A percentile compares a stretch with the other conserved stretches of the same genome.
Conservation (phyloP, 2,329 filamentous ascomycete species). For the Botrytis hyacinthi region DNA sequence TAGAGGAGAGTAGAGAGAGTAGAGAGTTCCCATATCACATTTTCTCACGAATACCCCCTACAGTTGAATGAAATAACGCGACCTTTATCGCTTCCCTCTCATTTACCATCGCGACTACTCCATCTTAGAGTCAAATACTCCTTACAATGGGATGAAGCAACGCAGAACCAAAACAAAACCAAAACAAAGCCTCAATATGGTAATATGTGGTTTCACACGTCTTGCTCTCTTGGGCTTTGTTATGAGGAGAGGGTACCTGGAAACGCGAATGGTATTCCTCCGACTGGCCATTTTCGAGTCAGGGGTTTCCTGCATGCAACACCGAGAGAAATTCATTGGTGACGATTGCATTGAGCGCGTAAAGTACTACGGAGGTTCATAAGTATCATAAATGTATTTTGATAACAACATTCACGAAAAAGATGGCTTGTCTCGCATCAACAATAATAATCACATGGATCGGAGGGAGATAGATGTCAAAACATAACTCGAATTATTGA, state of each 20-base stretch:
- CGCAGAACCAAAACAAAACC: slow-evolving; percentile 37
- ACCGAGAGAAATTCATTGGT: slow-evolving; percentile 25
- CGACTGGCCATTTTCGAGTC: slow-evolving; percentile 27
- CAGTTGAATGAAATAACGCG: slow-evolving; percentile 24
- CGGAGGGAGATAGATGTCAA: background rate
- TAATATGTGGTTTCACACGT: slow-evolving; percentile 29
- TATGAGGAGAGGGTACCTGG: slow-evolving; percentile 29
- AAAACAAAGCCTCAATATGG: slow-evolving; percentile 36
- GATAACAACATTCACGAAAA: background rate
- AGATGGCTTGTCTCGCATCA: background rate
- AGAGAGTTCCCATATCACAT: background rate
- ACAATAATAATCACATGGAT: no score
- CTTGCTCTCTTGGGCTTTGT: slow-evolving; percentile 29
- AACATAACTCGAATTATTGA: background rate
- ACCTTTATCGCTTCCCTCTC: slow-evolving; percentile 22
- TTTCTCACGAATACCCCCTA: background rate
- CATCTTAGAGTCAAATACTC: slow-evolving; percentile 4
- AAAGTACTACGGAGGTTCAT: slow-evolving; percentile 31
- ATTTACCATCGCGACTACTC: slow-evolving; percentile 10
- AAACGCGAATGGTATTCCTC: slow-evolving; percentile 31
- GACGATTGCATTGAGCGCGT: slow-evolving; percentile 32
- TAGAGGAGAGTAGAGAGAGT: background rate
- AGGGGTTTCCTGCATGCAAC: slow-evolving; percentile 21
- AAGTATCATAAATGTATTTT: background rate
- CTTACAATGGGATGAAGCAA: background rate